Percentiles rank a stretch among this genome's conserved stretches.
phyloP scores from a whole-genome alignment of 768 basidiomycete species.

The Podaxis sp. region DNA sequence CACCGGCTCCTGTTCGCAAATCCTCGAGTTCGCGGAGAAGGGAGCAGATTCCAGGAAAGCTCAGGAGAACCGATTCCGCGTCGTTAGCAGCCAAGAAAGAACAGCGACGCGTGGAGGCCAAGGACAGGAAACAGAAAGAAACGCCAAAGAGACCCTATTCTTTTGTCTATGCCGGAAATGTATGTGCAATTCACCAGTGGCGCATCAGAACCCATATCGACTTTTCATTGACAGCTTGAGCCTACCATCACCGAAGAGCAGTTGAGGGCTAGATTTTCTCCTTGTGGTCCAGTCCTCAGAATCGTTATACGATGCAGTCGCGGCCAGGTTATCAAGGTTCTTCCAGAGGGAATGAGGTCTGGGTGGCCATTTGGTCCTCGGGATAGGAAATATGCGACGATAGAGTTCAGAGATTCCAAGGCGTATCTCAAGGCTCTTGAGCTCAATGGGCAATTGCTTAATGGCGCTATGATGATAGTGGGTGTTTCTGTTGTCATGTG shows the following conservation, averaged over 20 bases:
- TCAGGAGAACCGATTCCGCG: slow-evolving; percentile 10
- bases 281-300: slow-evolving; percentile 31
- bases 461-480: slow-evolving; percentile 42
- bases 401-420: slow-evolving; percentile 40
- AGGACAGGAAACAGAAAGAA: slow-evolving; percentile 27
- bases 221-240: slow-evolving; percentile 27
- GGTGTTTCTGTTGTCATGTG: slow-evolving; percentile 19
- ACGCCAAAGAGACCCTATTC: slow-evolving; percentile 19
- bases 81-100: slow-evolving; percentile 6
- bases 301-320: slow-evolving; percentile 41
- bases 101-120: not conserved
- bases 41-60: slow-evolving; percentile 14
- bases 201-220: slow-evolving; percentile 1
- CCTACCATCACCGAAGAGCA: slow-evolving; percentile 33
- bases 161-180: slow-evolving; percentile 63
- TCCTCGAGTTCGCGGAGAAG: slow-evolving; percentile 11
- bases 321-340: slow-evolving; percentile 33
- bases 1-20: slow-evolving; percentile 2
- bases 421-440: slow-evolving; percentile 43
- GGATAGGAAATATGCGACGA: slow-evolving; percentile 51
- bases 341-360: slow-evolving; percentile 21
- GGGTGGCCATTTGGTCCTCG: slow-evolving; percentile 21
- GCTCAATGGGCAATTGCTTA: slow-evolving; percentile 35
- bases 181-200: slow-evolving; percentile 29
- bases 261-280: slow-evolving; percentile 33